These are phyloP conservation scores for Neurospora pannonica DNA, from an alignment of 495 filamentous ascomycete genomes.

Conservation along the genomic window DNA sequence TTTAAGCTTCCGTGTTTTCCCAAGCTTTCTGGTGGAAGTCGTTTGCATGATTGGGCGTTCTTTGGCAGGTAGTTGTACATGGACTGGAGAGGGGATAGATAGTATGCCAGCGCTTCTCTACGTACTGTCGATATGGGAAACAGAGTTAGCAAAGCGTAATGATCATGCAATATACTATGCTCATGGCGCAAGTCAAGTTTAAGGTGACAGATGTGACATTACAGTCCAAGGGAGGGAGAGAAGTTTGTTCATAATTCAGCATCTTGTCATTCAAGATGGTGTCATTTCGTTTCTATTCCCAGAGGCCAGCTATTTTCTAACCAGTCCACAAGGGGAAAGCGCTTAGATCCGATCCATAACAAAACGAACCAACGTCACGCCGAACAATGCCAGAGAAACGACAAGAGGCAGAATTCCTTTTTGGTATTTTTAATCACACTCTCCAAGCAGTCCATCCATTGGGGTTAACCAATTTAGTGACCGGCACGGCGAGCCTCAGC, in stretches of 20 bases:
- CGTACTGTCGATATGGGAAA: background rate
- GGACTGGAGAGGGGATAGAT: background rate
- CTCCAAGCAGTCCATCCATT: background rate
- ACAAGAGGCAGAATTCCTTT: slow-evolving; percentile 12
- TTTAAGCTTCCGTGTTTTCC: background rate
- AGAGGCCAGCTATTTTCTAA: slow-evolving; percentile 7
- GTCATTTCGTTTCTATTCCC: slow-evolving; percentile 4
- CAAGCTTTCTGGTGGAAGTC: slow-evolving; percentile 2
- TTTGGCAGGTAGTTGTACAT: background rate
- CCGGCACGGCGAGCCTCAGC: slow-evolving; percentile 77
- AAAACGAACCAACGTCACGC: slow-evolving; percentile 6
- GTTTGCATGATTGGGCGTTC: slow-evolving; percentile 8
- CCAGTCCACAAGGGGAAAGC: background rate
- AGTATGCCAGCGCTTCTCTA: background rate
- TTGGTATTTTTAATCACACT: slow-evolving; percentile 3
- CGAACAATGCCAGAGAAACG: slow-evolving; percentile 10
- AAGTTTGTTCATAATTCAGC: background rate
- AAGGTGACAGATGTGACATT: background rate
- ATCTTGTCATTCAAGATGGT: slow-evolving; percentile 7
- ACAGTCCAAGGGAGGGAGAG: background rate
- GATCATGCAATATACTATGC: background rate
- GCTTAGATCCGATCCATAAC: slow-evolving; percentile 3
- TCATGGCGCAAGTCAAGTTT: background rate
- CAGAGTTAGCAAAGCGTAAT: background rate
- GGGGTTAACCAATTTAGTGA: slow-evolving; percentile 50